Percentiles rank a stretch among this genome's conserved stretches.
Conservation (phyloP, 2,329 filamentous ascomycete genomes). For the Calonectria hongkongensis region DNA sequence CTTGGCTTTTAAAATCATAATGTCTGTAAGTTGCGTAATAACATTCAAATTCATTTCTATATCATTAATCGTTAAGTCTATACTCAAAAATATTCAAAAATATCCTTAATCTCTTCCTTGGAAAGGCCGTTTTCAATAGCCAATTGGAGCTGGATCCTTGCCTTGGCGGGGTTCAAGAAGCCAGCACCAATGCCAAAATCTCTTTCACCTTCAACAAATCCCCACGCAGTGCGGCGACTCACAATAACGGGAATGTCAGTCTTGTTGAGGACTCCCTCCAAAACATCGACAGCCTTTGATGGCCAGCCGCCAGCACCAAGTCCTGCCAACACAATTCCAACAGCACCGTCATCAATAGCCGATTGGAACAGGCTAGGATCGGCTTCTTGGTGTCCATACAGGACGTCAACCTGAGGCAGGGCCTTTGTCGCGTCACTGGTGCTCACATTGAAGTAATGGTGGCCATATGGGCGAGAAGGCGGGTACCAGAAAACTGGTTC, state of each 20-base stretch:
- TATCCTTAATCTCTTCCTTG: slow-evolving; percentile 41
- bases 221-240: slow-evolving; percentile 69
- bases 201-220: slow-evolving; percentile 65
- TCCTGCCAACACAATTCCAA: slow-evolving; percentile 73
- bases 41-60: background rate
- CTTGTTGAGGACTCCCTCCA: slow-evolving; percentile 65
- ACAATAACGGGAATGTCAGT: slow-evolving; percentile 68
- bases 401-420: slow-evolving; percentile 73
- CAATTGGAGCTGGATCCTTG: slow-evolving; percentile 69
- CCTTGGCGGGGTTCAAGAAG: slow-evolving; percentile 73
- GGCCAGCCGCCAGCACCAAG: slow-evolving; percentile 72
- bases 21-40: background rate
- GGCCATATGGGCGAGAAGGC: slow-evolving; percentile 67
- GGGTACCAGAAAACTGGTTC: slow-evolving; percentile 76
- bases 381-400: slow-evolving; percentile 73
- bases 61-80: background rate
- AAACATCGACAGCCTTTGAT: slow-evolving; percentile 58
- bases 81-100: slow-evolving; percentile 23
- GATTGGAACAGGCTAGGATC: slow-evolving; percentile 66
- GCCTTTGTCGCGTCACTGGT: slow-evolving; percentile 48
- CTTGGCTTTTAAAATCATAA: background rate
- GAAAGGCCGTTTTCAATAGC: slow-evolving; percentile 52
- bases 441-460: slow-evolving; percentile 64
- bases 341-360: slow-evolving; percentile 67
- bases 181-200: slow-evolving; percentile 65